Evolutionary conservation across 345 rosid genomes (phyloP).

Genomic region (Hibiscus syriacus): DNA sequence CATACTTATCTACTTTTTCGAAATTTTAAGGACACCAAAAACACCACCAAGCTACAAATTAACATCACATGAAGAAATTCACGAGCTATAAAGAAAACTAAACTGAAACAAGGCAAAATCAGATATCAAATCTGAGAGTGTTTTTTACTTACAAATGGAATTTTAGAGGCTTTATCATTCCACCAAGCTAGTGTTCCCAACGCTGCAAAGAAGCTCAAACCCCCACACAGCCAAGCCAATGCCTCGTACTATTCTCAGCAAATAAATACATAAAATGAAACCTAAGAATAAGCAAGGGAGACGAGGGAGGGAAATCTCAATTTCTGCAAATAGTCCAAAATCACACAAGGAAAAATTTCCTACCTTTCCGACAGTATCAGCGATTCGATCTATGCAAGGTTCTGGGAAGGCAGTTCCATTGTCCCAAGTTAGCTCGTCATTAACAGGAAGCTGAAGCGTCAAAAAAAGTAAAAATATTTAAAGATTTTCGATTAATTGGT

Average conservation of each 20-base stretch:
- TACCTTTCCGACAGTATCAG: slow-evolving; percentile 98
- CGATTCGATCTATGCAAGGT: slow-evolving; percentile 95
- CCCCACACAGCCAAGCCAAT: slow-evolving; percentile 93
- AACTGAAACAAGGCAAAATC: background rate
- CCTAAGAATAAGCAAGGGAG: background rate
- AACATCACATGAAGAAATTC: background rate
- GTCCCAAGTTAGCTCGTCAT: slow-evolving; percentile 93
- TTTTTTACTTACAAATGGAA: slow-evolving; percentile 70
- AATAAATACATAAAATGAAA: background rate
- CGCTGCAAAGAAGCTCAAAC: slow-evolving; percentile 69
- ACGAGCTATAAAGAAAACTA: background rate
- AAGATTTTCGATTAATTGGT: slow-evolving; percentile 1
- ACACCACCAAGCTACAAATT: background rate
- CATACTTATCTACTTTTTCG: background rate
- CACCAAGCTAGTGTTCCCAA: slow-evolving; percentile 66
- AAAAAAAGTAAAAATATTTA: background rate
- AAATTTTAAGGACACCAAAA: background rate
- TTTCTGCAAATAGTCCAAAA: background rate
- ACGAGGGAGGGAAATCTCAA: background rate
- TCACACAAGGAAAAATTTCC: background rate
- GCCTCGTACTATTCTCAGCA: slow-evolving; percentile 68
- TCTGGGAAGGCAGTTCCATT: slow-evolving; percentile 89
- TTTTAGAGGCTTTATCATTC: slow-evolving; percentile 88
- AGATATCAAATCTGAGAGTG: background rate
- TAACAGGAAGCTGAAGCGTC: slow-evolving; percentile 53